Base-by-base conservation (phyloP, 2,329 filamentous ascomycete species). In the Ophiobolus disseminans region DNA sequence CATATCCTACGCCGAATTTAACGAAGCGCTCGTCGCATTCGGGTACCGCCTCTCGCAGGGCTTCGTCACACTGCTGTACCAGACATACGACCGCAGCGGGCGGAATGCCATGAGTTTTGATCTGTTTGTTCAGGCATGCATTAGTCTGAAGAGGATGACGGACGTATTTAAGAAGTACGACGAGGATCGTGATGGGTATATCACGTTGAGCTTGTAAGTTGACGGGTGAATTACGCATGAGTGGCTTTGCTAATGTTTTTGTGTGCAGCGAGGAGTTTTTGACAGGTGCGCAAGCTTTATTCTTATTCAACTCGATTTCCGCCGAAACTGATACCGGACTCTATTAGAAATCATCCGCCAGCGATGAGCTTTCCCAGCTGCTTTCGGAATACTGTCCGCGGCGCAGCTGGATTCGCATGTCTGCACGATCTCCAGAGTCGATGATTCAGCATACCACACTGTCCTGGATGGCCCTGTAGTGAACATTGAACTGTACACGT, bases 91-190 rank as follows among this genome's bases (percentile, higher is more conserved):
- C 73, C 68, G 73, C 48, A 63, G 70, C 13, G 67, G 67, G 28
- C 62, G 67, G 44, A 73, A 91, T 55, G 78, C 69, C 49, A 72
- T 77, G 60, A 74, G 62, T 52, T 99, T 99, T 68, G 94, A 99
- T 76, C 76, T 99, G 41, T 99, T 99, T 68, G 94, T 99, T 53
- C 94, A 99, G 80, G 91, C 91, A 42, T 97, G 94, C 74, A 97
- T 99, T 70, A 91, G 86, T 63, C 80, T 99, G 66, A 97, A 97
- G 83, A 84, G 94, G 63, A 97, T 99, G 93, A 99, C 94, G 51
- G 94, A 99, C 74, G 91, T 96, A 21, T 99, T 99, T 74, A 99
- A 99, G 82, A 93, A 92, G 76, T 99, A 97, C 73, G 94, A 99
- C 63, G 90, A 96, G 66, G 94, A 99, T 74, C 85, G 94, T 32